Evolutionary conservation across 106 monocot genomes (phyloP), one percentile per base, ranked within the genome.

Genomic region (Narthecium ossifragum): DNA sequence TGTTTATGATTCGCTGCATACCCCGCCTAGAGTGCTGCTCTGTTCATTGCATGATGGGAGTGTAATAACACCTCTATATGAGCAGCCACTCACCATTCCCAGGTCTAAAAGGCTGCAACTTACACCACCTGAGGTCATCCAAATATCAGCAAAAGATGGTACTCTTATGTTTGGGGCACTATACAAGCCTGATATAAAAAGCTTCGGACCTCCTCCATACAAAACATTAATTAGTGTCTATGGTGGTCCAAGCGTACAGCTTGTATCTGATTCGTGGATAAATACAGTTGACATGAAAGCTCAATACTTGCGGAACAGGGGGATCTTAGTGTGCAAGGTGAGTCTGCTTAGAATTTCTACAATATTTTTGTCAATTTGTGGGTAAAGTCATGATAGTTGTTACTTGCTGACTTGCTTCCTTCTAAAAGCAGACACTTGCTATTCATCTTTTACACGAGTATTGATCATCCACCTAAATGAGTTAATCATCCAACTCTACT

Each of bases 221-320:
- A 86, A 80, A 61, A 73, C 96, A 23, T 48, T 96, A 31, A 70
- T 96, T 62, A 80, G 70, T 76, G 90, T 90, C 13, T 96, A 96
- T 65, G 96, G 96, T 57, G 96, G 96, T 32, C 96, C 96, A 9
- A 75, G 78, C 75, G 80, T 86, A 48, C 96, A 96, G 71, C 67
- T 73, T 58, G 96, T 96, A 15, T 72, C 57, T 34, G 78, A 96
- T 68, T 80, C 90, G 22, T 96, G 96, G 96, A 63, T 84, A 38
- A 81, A 76, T 72, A 96, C 90, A 14, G 96, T 96, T 63, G 96
- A 96, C 71, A 90, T 96, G 96, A 74, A 86, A 69, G 90, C 96
- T 45, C 96, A 96, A 51, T 96, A 78, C 63, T 34, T 96, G 23
- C 53, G 96, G 46, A 96, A 70, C 66, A 86, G 84, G 60, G 96